These are phyloP conservation scores for Paramecium sonneborni DNA, from an alignment of 73 alveolate species.

Conservation along the genomic window DNA sequence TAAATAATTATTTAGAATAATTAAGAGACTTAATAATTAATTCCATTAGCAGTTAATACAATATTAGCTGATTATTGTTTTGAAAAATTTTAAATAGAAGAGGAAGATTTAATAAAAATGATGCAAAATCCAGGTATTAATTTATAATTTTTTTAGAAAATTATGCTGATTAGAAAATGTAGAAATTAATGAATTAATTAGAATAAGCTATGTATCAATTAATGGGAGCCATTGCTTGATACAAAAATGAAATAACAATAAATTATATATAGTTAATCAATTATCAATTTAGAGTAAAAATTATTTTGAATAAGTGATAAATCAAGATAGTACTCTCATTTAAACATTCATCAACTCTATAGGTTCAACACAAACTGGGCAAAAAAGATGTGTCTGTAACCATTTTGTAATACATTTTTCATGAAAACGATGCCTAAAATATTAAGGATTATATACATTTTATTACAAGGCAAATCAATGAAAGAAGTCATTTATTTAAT, in stretches of 20 bases:
- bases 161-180: background rate
- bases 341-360: conserved; percentile 10
- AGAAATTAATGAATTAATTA: background rate
- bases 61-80: background rate
- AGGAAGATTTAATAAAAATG: background rate
- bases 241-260: background rate
- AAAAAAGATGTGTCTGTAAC: background rate
- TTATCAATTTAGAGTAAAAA: background rate
- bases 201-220: background rate
- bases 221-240: background rate
- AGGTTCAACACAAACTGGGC: conserved; percentile 34
- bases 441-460: background rate
- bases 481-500: background rate
- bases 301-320: background rate
- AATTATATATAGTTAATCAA: background rate
- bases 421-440: conserved; percentile 8
- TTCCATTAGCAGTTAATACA: background rate
- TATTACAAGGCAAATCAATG: background rate
- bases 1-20: background rate
- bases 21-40: background rate
- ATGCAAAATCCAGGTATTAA: background rate
- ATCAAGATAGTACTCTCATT: conserved; percentile 18
- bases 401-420: conserved; percentile 19
- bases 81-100: background rate
- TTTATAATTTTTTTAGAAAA: background rate